A percentile compares a stretch with the other conserved stretches of the same genome.
phyloP scores from a whole-genome alignment of 2,329 filamentous ascomycete species.

The Nigrospora sphaerica region DNA sequence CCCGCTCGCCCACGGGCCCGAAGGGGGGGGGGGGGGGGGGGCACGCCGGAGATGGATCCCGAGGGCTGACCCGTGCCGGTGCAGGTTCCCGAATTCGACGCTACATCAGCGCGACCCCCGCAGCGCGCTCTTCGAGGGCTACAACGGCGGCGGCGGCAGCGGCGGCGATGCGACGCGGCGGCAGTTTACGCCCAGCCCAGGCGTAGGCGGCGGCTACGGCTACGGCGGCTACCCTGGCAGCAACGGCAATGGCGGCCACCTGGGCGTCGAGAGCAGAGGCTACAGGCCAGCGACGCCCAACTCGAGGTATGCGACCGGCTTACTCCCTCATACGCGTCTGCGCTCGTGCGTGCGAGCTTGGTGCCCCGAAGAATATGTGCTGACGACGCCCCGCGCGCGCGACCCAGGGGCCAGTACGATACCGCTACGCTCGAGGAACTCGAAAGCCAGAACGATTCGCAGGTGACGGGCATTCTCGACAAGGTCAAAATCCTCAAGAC shows the following conservation, averaged over 20 bases:
- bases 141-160: slow-evolving; percentile 46
- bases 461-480: slow-evolving; percentile 82
- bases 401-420: slow-evolving; percentile 75
- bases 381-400: neutral
- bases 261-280: slow-evolving; percentile 26
- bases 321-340: too few relatives aligned
- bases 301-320: slow-evolving; percentile 38
- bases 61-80: neutral
- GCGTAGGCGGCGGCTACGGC: slow-evolving; percentile 42
- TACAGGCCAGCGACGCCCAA: slow-evolving; percentile 68
- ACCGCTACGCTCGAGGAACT: slow-evolving; percentile 87
- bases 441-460: slow-evolving; percentile 89
- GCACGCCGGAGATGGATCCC: neutral
- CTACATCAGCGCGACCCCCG: slow-evolving; percentile 69
- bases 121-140: slow-evolving; percentile 69
- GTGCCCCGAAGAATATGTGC: neutral
- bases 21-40: too few relatives aligned
- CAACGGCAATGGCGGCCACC: slow-evolving; percentile 17
- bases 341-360: too few relatives aligned
- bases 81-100: slow-evolving; percentile 59
- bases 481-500: slow-evolving; percentile 88
- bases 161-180: slow-evolving; percentile 28
- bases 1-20: too few relatives aligned
- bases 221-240: slow-evolving; percentile 30
- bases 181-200: slow-evolving; percentile 33